Base-by-base conservation (phyloP, 2,329 filamentous ascomycete genomes). In the Emergomyces africanus region DNA sequence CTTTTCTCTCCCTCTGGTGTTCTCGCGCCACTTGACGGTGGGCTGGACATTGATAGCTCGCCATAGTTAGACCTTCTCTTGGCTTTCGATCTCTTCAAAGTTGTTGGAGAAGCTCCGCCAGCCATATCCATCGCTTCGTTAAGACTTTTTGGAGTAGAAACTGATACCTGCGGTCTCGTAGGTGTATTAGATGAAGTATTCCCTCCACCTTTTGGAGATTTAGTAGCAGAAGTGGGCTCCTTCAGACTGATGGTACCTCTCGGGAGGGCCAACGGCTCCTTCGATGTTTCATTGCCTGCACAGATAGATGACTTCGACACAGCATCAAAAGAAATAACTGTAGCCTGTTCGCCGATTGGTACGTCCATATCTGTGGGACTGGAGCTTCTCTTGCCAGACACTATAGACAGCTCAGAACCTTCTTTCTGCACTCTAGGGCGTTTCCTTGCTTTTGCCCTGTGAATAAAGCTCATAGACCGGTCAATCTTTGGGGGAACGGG, bases 401-500 rank as follows among this genome's bases (percentile, higher is more conserved):
- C 53, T 5, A 69, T 71, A 12, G 71, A 69, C 46, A 59, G 30
- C 18, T 41, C 23, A 9, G 35, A 60, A 28, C 23, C 33, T 23
- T 59, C 54, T 20, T 59, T 30, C 37, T 20, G 20, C 50, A 42
- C 46, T 15, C 63, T 57, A 65, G 30, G 15, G 46, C 61, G 66
- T 61, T 63, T 70, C 63, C 64, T 69, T 41, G 72, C 66, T 61
- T 75, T 76, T 35, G 70, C 70, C 53, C 71, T 71, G 56, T 72
- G 71, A 64, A 78, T 70, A 65, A 84, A 81, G 69, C 78, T 81
- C 61, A 78, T 76, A 56, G 77, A 76, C 64, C 79, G 76, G 58
- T 78, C 77, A 35, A 86, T 77, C 44, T 76, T 75, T 46, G 84
- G 84, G 25, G 84, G 84, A 39, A 85, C 75, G 33, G 86, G 86